A percentile compares a stretch with the other conserved stretches of the same genome.
Evolutionary conservation across 108 stramenopile genomes (phyloP).

Genomic region (Nannochloropsis granulata): DNA sequence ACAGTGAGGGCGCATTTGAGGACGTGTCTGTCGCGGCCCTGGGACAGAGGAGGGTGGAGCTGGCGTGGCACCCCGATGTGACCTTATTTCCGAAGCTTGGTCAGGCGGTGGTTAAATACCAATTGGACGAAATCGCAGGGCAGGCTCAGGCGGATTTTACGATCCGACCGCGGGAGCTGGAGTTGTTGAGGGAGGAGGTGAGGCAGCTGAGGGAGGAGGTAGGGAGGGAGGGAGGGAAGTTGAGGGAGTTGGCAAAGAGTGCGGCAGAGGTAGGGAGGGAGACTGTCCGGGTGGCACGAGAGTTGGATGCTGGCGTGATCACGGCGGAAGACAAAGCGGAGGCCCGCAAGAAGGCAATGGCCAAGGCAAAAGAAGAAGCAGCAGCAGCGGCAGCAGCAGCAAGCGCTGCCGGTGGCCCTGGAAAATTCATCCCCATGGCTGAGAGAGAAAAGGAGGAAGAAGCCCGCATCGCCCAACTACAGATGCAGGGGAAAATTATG

Average conservation of each 20-base stretch:
- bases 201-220: not conserved
- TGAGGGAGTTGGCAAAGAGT: not conserved
- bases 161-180: not conserved
- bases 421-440: not conserved
- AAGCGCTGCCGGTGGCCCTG: not conserved
- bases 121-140: not conserved
- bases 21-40: not conserved
- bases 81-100: not conserved
- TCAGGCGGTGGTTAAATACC: not conserved
- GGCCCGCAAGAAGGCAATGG: not conserved
- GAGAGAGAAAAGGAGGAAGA: not conserved
- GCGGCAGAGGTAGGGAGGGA: not conserved
- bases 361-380: not conserved
- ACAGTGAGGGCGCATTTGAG: not conserved
- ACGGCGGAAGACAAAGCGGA: not conserved
- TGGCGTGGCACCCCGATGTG: not conserved
- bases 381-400: not conserved
- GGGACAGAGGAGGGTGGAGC: not conserved
- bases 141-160: not conserved
- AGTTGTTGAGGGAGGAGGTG: not conserved
- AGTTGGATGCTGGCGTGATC: not conserved
- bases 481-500: not conserved
- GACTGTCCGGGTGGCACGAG: not conserved
- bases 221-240: not conserved
- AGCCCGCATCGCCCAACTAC: not conserved